Base-by-base conservation (phyloP, 495 filamentous ascomycete species). In the Neurospora sp. region DNA sequence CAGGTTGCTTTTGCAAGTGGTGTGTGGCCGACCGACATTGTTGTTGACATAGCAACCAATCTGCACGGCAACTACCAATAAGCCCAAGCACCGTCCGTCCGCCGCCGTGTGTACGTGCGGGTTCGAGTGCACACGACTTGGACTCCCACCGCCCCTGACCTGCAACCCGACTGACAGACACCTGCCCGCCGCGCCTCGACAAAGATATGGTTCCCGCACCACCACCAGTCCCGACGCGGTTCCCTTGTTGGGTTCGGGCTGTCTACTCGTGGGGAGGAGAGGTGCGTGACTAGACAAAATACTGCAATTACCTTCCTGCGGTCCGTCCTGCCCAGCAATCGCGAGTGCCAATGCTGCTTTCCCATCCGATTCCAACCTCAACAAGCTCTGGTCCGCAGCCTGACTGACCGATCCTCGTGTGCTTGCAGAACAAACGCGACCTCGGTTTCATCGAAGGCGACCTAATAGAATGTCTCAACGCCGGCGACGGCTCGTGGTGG, bases 401-500 rank as follows among this genome's bases (percentile, higher is more conserved):
- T 74, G 42, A 62, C 54, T 70, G 35, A 40, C 69, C 70, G 18
- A 75, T 66, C 27, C 39, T n/a, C 14, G 38, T 23, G 11, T 40
- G 23, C 18, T 66, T 27, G 3, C 72, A 93, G 89, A 94, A 92
- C 4, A 97, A 95, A 83, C 89, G 90, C 76, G 96, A 99, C 79
- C 86, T 99, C 71, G 96, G 96, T 23, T 98, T 99, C 81, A 90
- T 98, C 74, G 96, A 99, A 81, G 96, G 96, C 62, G 96, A 99
- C 83, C 84, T 98, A 73, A 99, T 99, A 79, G 96, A 99, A 88
- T 97, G 94, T 79, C 86, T 99, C 23, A 99, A 98, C 81, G 96
- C 96, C 3, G 96, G 96, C 71, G 96, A 99, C 83, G 96, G 96
- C 38, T 92, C 92, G 71, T 99, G 96, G 96, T 99, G 96, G 96